Evolutionary conservation across 2,329 filamentous ascomycete genomes (phyloP).

Genomic region (Neoascochyta sp.): DNA sequence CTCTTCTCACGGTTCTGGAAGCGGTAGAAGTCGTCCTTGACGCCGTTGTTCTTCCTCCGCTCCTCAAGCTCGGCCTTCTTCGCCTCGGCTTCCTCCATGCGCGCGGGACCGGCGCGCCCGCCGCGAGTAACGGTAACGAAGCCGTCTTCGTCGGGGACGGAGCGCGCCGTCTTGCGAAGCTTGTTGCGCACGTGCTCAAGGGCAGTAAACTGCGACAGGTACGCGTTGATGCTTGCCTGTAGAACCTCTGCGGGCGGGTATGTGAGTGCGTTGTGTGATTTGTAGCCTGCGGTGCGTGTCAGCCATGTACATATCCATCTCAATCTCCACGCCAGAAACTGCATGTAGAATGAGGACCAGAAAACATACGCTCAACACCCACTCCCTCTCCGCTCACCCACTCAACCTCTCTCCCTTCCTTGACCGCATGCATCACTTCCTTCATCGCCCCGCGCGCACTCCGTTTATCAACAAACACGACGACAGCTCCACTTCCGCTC

Average conservation of each 20-base stretch:
- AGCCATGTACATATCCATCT: constrained; percentile 1
- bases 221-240: constrained; percentile 75
- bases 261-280: constrained; percentile 63
- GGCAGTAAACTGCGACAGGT: constrained; percentile 74
- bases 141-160: constrained; percentile 87
- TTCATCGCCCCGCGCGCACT: constrained; percentile 75
- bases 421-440: constrained; percentile 61
- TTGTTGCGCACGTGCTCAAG: constrained; percentile 63
- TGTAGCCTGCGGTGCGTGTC: constrained; percentile 50
- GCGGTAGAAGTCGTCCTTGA: constrained; percentile 67
- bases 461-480: constrained; percentile 77
- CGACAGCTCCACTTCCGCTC: constrained; percentile 75
- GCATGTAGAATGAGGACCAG: constrained; percentile 8
- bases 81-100: constrained; percentile 61
- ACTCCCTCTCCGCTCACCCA: constrained; percentile 58
- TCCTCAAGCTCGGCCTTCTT: constrained; percentile 55
- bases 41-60: constrained; percentile 57
- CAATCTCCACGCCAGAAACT: too few relatives aligned
- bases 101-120: constrained; percentile 65
- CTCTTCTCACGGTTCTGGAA: constrained; percentile 78
- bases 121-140: constrained; percentile 89
- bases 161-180: constrained; percentile 61
- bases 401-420: constrained; percentile 55
- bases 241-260: constrained; percentile 66
- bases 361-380: constrained; percentile 52